These are phyloP conservation scores for Dendrobium catenatum DNA, from an alignment of 106 monocot genomes.

Conservation along the genomic window DNA sequence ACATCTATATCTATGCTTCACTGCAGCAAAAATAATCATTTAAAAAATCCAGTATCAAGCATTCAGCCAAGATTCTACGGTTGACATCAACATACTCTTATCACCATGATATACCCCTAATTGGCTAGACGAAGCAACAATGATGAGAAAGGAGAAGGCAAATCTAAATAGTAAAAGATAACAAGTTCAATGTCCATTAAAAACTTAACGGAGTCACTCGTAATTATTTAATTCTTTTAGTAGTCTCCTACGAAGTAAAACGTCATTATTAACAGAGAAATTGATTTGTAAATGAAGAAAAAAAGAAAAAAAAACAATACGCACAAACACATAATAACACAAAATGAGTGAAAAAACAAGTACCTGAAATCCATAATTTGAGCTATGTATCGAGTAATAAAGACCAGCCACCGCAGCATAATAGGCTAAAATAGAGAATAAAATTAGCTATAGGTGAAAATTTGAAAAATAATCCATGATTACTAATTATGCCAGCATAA, in stretches of 20 bases:
- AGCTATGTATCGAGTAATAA: slow-evolving; percentile 43
- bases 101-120: not conserved
- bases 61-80: no score
- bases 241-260: not conserved
- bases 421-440: slow-evolving; percentile 55
- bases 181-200: not conserved
- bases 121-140: not conserved
- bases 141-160: not conserved
- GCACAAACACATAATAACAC: not conserved
- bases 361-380: slow-evolving; percentile 79
- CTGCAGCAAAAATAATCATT: not conserved
- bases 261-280: not conserved
- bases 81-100: no score
- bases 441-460: not conserved
- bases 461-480: not conserved
- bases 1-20: not conserved
- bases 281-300: not conserved
- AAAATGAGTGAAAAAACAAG: not conserved
- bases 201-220: not conserved
- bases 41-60: not conserved
- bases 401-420: slow-evolving; percentile 97
- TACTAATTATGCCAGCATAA: not conserved
- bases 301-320: not conserved
- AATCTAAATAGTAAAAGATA: not conserved
- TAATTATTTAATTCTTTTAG: not conserved